Evolutionary conservation across 2,329 filamentous ascomycete genomes (phyloP).

Genomic region (Acrocalymma vagum): DNA sequence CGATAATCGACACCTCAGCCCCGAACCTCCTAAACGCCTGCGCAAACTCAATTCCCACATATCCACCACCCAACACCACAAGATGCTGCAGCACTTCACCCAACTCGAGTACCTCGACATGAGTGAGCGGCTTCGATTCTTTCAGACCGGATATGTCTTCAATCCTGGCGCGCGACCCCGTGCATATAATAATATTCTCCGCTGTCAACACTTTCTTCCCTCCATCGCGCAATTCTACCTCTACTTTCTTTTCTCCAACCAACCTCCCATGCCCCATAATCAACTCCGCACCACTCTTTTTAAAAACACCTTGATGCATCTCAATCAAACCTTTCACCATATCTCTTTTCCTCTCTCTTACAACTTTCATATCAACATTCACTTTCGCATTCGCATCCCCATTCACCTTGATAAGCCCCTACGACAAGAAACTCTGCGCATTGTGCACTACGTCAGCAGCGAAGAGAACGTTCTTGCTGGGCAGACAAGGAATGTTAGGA

Average conservation of each 20-base stretch:
- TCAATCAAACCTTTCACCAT: conserved; percentile 20
- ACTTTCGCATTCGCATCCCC: no score
- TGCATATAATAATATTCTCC: conserved; percentile 23
- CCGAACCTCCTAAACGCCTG: conserved; percentile 18
- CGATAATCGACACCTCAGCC: conserved; percentile 17
- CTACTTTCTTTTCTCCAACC: conserved; percentile 8
- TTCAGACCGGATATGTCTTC: conserved; percentile 16
- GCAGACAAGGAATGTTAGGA: conserved; percentile 23
- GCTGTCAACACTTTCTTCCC: conserved; percentile 17
- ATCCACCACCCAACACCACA: conserved; percentile 20
- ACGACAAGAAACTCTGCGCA: conserved; percentile 9
- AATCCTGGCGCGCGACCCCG: conserved; percentile 19
- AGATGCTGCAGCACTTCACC: conserved; percentile 15
- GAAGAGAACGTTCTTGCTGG: conserved; percentile 18
- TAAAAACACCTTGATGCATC: conserved; percentile 17
- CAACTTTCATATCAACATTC: conserved; percentile 10
- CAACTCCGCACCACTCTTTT: conserved; percentile 14
- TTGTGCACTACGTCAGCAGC: conserved; percentile 13
- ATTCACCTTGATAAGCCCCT: conserved; percentile 8
- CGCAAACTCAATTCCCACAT: conserved; percentile 22
- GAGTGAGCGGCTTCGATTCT: conserved; percentile 17
- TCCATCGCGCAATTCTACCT: conserved; percentile 13
- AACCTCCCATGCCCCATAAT: conserved; percentile 12
- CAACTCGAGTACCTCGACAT: conserved; percentile 19
- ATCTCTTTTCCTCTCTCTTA: conserved; percentile 12